Evolutionary conservation across 192 early-diverging fungal species (phyloP), one percentile per base, ranked within the genome.

Genomic region (Ambispora gerdemannii): DNA sequence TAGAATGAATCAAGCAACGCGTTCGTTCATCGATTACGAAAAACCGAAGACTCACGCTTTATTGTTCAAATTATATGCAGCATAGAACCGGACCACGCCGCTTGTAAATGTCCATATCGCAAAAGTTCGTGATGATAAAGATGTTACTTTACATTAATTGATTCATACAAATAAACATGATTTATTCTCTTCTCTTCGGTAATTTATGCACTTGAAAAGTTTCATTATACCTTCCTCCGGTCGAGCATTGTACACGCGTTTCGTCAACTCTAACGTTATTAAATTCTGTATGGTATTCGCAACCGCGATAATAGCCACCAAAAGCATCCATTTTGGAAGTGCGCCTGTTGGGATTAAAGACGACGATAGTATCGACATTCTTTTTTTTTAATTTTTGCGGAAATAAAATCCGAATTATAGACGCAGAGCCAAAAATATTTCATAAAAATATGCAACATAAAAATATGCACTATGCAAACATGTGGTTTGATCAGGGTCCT

Each of bases 271-370:
- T 72, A 90, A 80, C 6, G 91, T 91, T 25, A 89, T 72, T 72
- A 90, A 91, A 77, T 90, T 89, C 73, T 98, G 96, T 36, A 91
- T 75, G 25, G 88, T 86, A 80, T 98, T 95, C 81, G 93, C 92
- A 43, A 92, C 76, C 2, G 92, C 91, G 31, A 90, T 77, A 17
- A 83, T 82, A 58, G 91, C 87, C 27, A 91, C 86, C 19, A 94
- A 80, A 70, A 87, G 82, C 35, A 96, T 73, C 81, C 88, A 90
- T 75, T 87, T 89, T 35, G 89, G 86, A 53, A 92, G 75, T 50
- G 80, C 74, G 27, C 84, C 84, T 24, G 77, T 80, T 35, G 84
- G 84, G 50, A 78, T n/a, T n/a, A n/a, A n/a, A n/a, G n/a, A n/a
- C n/a, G n/a, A n/a, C n/a, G n/a, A n/a, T n/a, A n/a, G n/a, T n/a